A percentile compares a stretch with the other conserved stretches of the same genome.
Evolutionary conservation across 2,329 filamentous ascomycete genomes (phyloP).

Genomic region (Stagonosporopsis tanaceti): DNA sequence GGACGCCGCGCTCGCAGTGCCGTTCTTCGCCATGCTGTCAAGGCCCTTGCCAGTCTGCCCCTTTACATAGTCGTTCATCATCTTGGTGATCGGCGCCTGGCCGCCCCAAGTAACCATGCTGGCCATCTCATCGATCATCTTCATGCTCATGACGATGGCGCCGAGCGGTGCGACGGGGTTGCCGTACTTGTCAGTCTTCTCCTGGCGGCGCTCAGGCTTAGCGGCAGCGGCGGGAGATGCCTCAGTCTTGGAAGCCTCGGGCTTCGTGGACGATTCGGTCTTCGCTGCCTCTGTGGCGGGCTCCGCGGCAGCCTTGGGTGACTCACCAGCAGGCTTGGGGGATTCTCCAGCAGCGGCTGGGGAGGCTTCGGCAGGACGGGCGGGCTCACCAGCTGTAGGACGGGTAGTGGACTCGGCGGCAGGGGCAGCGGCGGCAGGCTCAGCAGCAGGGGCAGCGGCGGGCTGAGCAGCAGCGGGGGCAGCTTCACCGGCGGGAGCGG

Average conservation of each 20-base stretch:
- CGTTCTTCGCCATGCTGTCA: conserved; percentile 6
- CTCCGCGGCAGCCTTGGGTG: neutral
- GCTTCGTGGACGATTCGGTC: conserved; percentile 21
- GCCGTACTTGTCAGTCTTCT: conserved; percentile 32
- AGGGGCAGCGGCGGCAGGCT: neutral
- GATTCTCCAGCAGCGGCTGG: neutral
- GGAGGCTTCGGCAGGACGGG: neutral
- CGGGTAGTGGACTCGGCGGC: conserved; percentile 5
- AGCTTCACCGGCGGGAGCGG: conserved; percentile 6
- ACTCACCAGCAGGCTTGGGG: neutral
- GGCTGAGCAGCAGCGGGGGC: conserved; percentile 21
- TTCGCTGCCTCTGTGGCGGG: conserved; percentile 16
- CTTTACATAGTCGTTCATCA: conserved; percentile 47
- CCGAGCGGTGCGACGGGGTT: conserved; percentile 32
- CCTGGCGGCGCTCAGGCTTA: conserved; percentile 30
- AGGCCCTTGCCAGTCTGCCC: conserved; percentile 32
- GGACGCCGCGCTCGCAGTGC: conserved; percentile 4
- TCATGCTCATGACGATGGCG: conserved; percentile 45
- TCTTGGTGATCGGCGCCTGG: conserved; percentile 42
- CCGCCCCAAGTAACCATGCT: conserved; percentile 36
- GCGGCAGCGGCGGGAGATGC: conserved; percentile 19
- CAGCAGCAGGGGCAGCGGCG: conserved; percentile 8
- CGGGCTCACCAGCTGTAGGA: neutral
- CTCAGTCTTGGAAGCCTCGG: conserved; percentile 14
- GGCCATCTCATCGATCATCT: conserved; percentile 45